A percentile compares a stretch with the other conserved stretches of the same genome.
Evolutionary conservation across 2,329 filamentous ascomycete genomes (phyloP).

Genomic region (Nothopassalora personata): DNA sequence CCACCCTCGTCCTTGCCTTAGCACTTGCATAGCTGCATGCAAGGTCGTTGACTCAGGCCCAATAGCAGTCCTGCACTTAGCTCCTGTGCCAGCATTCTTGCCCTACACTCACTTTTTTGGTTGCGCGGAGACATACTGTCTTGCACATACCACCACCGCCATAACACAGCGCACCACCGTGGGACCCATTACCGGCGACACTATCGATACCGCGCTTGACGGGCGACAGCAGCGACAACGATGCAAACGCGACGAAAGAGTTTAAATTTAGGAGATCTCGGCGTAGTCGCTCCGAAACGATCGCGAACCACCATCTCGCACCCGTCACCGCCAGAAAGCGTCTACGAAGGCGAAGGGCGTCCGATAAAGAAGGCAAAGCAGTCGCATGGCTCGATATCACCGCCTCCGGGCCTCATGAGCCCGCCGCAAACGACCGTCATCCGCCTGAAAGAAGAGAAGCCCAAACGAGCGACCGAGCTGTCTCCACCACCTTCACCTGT

Average conservation of each 20-base stretch:
- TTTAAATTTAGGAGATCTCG: conserved; percentile 83
- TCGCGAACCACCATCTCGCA: conserved; percentile 36
- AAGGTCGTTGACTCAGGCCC: conserved; percentile 3
- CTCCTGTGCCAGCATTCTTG: not conserved
- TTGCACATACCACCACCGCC: not conserved
- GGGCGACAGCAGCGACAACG: conserved; percentile 23
- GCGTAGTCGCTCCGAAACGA: conserved; percentile 71
- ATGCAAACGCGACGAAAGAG: conserved; percentile 98
- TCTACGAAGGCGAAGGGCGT: conserved; percentile 55
- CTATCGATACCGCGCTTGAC: not conserved
- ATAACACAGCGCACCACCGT: not conserved
- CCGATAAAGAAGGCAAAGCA: conserved; percentile 64
- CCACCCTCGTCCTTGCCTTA: conserved; percentile 2
- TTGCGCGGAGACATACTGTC: not conserved
- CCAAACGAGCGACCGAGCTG: conserved; percentile 54
- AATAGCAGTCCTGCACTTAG: not conserved
- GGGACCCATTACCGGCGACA: not conserved
- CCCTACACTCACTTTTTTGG: not conserved
- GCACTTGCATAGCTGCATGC: not conserved
- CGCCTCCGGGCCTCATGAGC: conserved; percentile 37
- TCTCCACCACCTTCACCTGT: conserved; percentile 76
- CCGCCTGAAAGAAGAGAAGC: conserved; percentile 45
- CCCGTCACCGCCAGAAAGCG: conserved; percentile 57
- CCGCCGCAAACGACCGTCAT: conserved; percentile 41
- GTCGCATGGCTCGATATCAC: conserved; percentile 55